Base-by-base conservation (phyloP, 352 stramenopile genomes). In the Globisporangium solare region DNA sequence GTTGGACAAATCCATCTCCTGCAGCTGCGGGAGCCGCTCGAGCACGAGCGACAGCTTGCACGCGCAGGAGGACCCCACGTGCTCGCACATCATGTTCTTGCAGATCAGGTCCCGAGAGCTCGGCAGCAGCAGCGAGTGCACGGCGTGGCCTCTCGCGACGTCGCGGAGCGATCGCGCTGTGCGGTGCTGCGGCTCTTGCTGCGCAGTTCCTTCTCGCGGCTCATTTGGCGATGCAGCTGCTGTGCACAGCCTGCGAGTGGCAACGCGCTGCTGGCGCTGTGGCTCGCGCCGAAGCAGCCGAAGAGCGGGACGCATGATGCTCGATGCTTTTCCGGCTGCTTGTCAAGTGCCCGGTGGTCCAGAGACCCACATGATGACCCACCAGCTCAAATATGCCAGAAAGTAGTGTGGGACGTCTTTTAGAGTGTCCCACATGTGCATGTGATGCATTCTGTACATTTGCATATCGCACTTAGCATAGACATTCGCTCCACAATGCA, bases 21-120 rank as follows among this genome's bases (percentile, higher is more conserved):
- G 58, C 27, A 97, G 68, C 41, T 69, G 60, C 18, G 86, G 82
- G 15, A 88, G 69, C 37, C 82, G 80, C 67, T 92, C 83, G 13
- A 95, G 71, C 22, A 84, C 78, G 10, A 92, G 66, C 57, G 86
- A 77, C 41, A 97, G 68, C 55, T 82, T 77, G 68, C 89, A 97
- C 31, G 83, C 68, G 60, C 89, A 97, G 12, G 86, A 78, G 51
- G 82, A 76, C 24, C 89, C 88, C 24, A 97, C 69, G 68, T 94
- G 83, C 61, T 95, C 83, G 64, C 89, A 97, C 89, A 97, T 96
- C 49, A 97, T 70, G 60, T 97, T 96, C 37, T 76, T 80, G 68
- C 89, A 97, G n/a, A 95, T 58, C 42, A 97, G 68, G 66, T 97
- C 89, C n/a, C 71, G 55, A 21, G 86, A 96, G 48, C 66, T 64